Conservation (phyloP, 2,329 filamentous ascomycete genomes). For the Microdochium nivale region DNA sequence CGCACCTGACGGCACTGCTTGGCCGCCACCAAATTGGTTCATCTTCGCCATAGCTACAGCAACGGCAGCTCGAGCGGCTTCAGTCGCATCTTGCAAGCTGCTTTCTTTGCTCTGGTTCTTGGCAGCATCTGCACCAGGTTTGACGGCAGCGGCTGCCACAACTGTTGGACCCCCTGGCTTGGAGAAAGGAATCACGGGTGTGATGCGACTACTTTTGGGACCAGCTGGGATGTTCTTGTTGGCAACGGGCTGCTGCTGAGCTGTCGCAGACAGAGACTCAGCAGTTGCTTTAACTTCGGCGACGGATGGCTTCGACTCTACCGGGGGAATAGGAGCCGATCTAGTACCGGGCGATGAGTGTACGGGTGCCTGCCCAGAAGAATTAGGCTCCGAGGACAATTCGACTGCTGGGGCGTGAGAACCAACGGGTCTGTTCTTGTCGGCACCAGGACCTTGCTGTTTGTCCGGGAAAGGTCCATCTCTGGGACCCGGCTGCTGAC, state of each 20-base stretch:
- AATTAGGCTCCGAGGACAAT: slow-evolving; percentile 46
- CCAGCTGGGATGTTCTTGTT: slow-evolving; percentile 35
- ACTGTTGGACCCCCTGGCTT: slow-evolving; percentile 16
- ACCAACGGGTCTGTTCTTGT: slow-evolving; percentile 35
- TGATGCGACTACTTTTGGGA: slow-evolving; percentile 44
- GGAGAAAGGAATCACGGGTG: slow-evolving; percentile 52
- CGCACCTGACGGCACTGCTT: slow-evolving; percentile 13
- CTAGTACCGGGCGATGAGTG: slow-evolving; percentile 19
- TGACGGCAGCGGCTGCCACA: slow-evolving; percentile 19
- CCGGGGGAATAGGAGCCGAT: slow-evolving; percentile 52
- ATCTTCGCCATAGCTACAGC: slow-evolving; percentile 73
- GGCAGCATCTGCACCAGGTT: slow-evolving; percentile 26
- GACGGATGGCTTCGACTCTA: slow-evolving; percentile 59
- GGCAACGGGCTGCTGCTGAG: slow-evolving; percentile 23
- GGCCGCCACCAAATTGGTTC: slow-evolving; percentile 19
- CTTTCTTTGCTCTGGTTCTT: slow-evolving; percentile 27
- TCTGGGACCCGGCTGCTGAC: not conserved
- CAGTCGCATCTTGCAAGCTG: slow-evolving; percentile 57
- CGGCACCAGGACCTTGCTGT: slow-evolving; percentile 27
- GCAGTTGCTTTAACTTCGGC: slow-evolving; percentile 44
- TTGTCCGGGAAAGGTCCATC: not conserved
- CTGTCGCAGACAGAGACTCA: slow-evolving; percentile 35
- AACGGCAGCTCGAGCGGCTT: slow-evolving; percentile 68
- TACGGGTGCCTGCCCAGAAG: slow-evolving; percentile 33
- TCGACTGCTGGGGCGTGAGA: slow-evolving; percentile 30